These are phyloP conservation scores for Epichloe elymi DNA, from an alignment of 2,329 filamentous ascomycete species.

Conservation along the genomic window DNA sequence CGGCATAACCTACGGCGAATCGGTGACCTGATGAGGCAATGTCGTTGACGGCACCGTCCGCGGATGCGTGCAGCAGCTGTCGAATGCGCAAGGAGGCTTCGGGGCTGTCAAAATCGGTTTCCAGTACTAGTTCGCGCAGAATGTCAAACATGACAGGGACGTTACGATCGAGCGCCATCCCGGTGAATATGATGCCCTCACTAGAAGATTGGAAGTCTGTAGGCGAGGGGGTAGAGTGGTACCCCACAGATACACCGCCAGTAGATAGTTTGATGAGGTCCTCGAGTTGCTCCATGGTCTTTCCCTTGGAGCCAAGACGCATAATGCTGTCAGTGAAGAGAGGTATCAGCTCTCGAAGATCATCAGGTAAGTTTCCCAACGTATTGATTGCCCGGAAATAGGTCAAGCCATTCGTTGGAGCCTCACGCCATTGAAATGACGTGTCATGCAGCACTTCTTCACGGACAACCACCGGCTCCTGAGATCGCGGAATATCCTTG, in stretches of 20 bases:
- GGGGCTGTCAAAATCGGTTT: conserved; percentile 80
- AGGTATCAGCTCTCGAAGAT: conserved; percentile 72
- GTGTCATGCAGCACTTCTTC: conserved; percentile 54
- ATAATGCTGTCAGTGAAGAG: conserved; percentile 87
- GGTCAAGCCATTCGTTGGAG: conserved; percentile 87
- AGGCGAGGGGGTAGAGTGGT: conserved; percentile 71
- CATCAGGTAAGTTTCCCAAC: conserved; percentile 66
- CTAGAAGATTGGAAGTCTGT: conserved; percentile 54
- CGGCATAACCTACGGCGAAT: conserved; percentile 73
- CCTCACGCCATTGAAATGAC: conserved; percentile 78
- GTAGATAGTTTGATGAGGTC: conserved; percentile 94
- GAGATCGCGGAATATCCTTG: conserved; percentile 71
- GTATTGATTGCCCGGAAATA: conserved; percentile 87
- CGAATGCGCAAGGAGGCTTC: conserved; percentile 71
- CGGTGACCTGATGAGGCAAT: conserved; percentile 84
- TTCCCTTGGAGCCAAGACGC: conserved; percentile 77
- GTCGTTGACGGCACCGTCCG: conserved; percentile 81
- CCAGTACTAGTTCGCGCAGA: conserved; percentile 63
- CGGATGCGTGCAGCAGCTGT: conserved; percentile 73
- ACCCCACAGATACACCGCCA: conserved; percentile 73
- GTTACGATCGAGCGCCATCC: conserved; percentile 81
- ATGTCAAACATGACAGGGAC: conserved; percentile 85
- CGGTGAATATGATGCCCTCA: conserved; percentile 74
- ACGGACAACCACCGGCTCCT: conserved; percentile 45
- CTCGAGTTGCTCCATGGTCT: conserved; percentile 88